These are phyloP conservation scores for Cystobasidium pallidum DNA, from an alignment of 1,284 basidiomycete species.

Conservation along the genomic window DNA sequence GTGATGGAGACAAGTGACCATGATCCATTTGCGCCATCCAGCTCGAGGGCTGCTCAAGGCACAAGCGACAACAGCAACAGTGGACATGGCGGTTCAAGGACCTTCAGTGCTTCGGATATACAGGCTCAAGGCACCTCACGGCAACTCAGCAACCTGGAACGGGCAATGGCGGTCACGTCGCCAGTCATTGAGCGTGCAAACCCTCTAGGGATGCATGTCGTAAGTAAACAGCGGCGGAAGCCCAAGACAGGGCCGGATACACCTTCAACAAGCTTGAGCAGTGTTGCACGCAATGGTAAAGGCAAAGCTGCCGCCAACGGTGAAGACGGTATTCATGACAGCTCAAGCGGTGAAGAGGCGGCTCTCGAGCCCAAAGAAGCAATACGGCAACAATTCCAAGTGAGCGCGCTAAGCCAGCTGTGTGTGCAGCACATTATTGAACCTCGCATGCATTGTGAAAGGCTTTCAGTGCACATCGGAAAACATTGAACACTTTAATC, in stretches of 20 bases:
- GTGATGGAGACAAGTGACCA: constrained; percentile 4
- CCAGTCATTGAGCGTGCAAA: constrained; percentile 30
- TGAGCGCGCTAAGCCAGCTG: background rate
- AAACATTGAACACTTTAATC: constrained; percentile 40
- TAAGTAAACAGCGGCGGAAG: constrained; percentile 22
- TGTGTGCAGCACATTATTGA: too few relatives aligned
- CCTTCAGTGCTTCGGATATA: constrained; percentile 8
- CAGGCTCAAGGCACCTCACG: background rate
- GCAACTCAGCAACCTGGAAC: constrained; percentile 27
- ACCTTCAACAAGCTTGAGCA: background rate
- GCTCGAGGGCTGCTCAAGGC: constrained; percentile 9
- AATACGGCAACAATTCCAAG: constrained; percentile 42
- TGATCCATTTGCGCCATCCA: constrained; percentile 23
- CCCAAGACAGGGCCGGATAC: constrained; percentile 5
- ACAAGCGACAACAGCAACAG: constrained; percentile 19
- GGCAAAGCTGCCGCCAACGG: constrained; percentile 13
- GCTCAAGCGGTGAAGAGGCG: constrained; percentile 27
- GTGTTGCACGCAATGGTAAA: background rate
- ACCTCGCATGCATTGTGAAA: background rate
- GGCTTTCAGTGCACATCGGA: constrained; percentile 37
- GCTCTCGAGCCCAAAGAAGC: constrained; percentile 36
- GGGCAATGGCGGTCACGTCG: constrained; percentile 29
- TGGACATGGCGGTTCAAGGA: constrained; percentile 3
- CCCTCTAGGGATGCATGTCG: constrained; percentile 33
- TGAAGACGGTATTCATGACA: background rate